Conservation (phyloP, 2,329 filamentous ascomycete species). For the Curvularia spicifera region DNA sequence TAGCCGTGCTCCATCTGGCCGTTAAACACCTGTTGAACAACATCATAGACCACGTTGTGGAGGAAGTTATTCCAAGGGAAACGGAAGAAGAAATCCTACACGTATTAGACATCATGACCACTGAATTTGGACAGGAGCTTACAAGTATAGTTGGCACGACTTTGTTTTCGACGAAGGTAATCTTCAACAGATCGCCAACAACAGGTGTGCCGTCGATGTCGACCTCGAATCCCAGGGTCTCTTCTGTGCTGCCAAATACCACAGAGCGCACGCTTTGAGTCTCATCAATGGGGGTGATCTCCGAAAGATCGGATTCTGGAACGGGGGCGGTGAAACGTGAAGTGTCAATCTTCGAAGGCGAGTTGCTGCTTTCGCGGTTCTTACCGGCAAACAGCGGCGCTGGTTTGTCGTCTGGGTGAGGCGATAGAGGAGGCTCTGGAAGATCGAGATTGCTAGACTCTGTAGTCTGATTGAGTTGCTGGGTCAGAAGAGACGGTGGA, state of each 20-base stretch:
- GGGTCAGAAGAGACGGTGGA: slow-evolving; percentile 51
- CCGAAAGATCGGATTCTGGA: slow-evolving; percentile 41
- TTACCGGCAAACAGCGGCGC: slow-evolving; percentile 67
- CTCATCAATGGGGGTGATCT: slow-evolving; percentile 49
- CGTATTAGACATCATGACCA: not conserved
- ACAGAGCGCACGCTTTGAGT: slow-evolving; percentile 43
- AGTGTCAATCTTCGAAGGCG: slow-evolving; percentile 37
- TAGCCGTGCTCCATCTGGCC: slow-evolving; percentile 96
- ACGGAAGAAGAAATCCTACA: slow-evolving; percentile 94
- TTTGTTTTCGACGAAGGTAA: slow-evolving; percentile 91
- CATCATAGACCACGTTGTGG: slow-evolving; percentile 98
- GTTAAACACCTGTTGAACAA: slow-evolving; percentile 98
- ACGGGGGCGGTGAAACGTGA: slow-evolving; percentile 37
- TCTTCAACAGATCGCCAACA: slow-evolving; percentile 93
- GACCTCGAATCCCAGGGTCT: slow-evolving; percentile 58
- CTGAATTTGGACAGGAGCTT: slow-evolving; percentile 51
- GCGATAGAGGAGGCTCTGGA: slow-evolving; percentile 50
- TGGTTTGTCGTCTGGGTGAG: slow-evolving; percentile 71
- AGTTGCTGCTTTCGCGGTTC: slow-evolving; percentile 37
- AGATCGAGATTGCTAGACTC: slow-evolving; percentile 35
- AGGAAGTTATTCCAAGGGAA: slow-evolving; percentile 99
- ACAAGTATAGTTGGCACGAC: slow-evolving; percentile 96
- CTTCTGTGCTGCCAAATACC: slow-evolving; percentile 44
- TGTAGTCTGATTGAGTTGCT: slow-evolving; percentile 48
- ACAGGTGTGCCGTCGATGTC: slow-evolving; percentile 73